Conservation (phyloP, 768 basidiomycete species). For the Nidularia sp. region DNA sequence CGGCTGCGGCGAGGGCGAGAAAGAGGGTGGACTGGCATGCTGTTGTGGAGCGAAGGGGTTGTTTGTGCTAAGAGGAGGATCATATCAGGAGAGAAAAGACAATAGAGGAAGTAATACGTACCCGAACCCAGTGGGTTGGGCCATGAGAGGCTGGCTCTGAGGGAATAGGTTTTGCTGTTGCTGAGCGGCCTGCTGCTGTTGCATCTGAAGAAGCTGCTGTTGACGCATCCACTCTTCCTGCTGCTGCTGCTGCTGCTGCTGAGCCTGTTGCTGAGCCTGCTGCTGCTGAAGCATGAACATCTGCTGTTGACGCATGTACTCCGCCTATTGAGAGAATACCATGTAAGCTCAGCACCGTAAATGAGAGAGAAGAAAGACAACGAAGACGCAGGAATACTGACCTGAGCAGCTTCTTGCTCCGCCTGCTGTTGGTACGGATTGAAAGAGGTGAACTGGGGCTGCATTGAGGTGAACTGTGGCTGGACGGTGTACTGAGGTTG, state of each 20-base stretch:
- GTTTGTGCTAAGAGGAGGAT: constrained; percentile 63
- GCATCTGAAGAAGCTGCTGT: constrained; percentile 39
- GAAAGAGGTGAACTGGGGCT: constrained; percentile 88
- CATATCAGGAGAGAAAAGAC: constrained; percentile 11
- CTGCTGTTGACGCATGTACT: constrained; percentile 74
- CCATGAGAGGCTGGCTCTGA: constrained; percentile 36
- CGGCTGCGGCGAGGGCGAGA: constrained; percentile 16
- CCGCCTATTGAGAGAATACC: constrained; percentile 39
- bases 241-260: constrained; percentile 53
- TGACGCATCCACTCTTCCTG: constrained; percentile 49
- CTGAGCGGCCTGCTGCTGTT: constrained; percentile 49
- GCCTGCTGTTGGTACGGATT: constrained; percentile 93
- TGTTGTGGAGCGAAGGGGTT: constrained; percentile 83
- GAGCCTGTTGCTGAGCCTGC: constrained; percentile 49
- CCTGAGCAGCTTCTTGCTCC: constrained; percentile 84
- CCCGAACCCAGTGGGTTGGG: constrained; percentile 79
- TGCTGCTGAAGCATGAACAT: constrained; percentile 55
- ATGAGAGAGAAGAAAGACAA: neutral
- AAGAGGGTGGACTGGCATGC: constrained; percentile 24
- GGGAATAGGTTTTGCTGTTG: constrained; percentile 44
- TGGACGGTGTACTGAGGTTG: constrained; percentile 59
- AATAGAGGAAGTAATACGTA: constrained; percentile 25
- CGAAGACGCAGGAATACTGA: constrained; percentile 6
- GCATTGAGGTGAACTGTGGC: constrained; percentile 72
- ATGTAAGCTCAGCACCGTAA: neutral